Base-by-base conservation (phyloP, 352 stramenopile species). In the Globisporangium okanoganense region DNA sequence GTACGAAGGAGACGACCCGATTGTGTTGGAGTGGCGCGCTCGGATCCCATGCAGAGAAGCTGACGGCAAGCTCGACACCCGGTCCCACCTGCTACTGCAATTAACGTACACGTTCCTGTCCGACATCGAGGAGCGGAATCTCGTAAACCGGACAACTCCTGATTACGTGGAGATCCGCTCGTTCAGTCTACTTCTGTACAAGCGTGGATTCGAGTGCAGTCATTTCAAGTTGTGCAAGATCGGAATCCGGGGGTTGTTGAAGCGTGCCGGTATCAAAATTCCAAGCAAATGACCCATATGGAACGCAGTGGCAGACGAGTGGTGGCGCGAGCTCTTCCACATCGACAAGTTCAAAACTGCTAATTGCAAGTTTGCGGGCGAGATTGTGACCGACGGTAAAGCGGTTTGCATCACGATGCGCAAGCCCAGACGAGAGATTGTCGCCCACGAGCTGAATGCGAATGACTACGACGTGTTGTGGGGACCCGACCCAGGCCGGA, bases 151-250 rank as follows among this genome's bases (percentile, higher is more conserved):
- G 43, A 20, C 20, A 43, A 56, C n/a, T 8, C 47, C 53, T n/a
- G 51, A 55, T 24, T 64, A 40, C 35, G 8, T 16, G 9, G 35
- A 63, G 64, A 40, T 61, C 2, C 53, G 58, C 4, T 22, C 33
- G 35, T 70, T 67, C 48, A 61, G 38, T 14, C 38, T 67, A 2
- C 54, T 70, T 13, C 58, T 59, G 14, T 55, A 18, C 29, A 71
- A 67, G 59, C 48, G 38, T 0, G 65, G 65, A 1, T 71, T 71
- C 29, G 49, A 58, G 33, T 62, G 65, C 25, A 59, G 48, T 27
- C 54, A 71, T 24, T 54, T 71, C 27, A 67, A 53, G 51, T 62
- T 71, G 59, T 65, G 48, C 35, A 55, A 58, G 3, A 20, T 33
- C 0, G 55, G 59, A n/a, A 50, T 71, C 0, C 5, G 35, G 14